Evolutionary conservation across 768 basidiomycete species (phyloP), one percentile per base, ranked within the genome.

Genomic region (Dictyophora rubrovolvata): DNA sequence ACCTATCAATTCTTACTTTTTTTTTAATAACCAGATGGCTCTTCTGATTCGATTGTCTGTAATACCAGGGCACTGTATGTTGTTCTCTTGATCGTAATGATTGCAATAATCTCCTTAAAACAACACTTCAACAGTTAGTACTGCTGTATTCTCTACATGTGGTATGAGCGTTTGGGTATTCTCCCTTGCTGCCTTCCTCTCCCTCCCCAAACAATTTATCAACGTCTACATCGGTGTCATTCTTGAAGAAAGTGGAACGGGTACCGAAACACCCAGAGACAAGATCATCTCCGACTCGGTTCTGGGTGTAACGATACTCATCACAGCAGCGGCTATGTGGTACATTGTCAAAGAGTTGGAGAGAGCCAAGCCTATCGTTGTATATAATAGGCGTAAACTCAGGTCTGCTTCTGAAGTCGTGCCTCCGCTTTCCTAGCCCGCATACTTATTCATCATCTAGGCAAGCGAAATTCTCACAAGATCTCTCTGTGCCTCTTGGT

Each of bases 181-280:
- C 70, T 74, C 81, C 54, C 61, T 89, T 7, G 92, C 93, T 21
- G 87, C 92, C 4, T 71, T 93, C 64, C 73, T 93, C 17, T 89
- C 90, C 18, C 71, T 92, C 67, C 93, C 93, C 7, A 94, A 94
- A 67, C 93, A 96, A 69, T 86, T 96, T 65, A 80, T 92, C 63
- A 89, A 87, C 8, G 93, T 96, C 12, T 96, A 96, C 67, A 79
- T 94, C 16, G 93, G 93, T 36, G 90, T 89, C 33, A 75, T 88
- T 28, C 69, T 90, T n/a, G 81, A 86, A 62, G 73, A 79, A 22
- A 37, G 36, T 20, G 58, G 53, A 36, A 28, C 63, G 56, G 62
- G 75, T 17, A 66, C 62, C 18, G 72, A 70, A 46, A 70, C 69
- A 68, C 77, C 68, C 2, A 76, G 77, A 62, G 79, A 83, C 66